Percentiles rank a stretch among this genome's conserved stretches.
These are phyloP conservation scores for Colletotrichum tabaci DNA, from an alignment of 2,329 filamentous ascomycete species.

Conservation along the genomic window DNA sequence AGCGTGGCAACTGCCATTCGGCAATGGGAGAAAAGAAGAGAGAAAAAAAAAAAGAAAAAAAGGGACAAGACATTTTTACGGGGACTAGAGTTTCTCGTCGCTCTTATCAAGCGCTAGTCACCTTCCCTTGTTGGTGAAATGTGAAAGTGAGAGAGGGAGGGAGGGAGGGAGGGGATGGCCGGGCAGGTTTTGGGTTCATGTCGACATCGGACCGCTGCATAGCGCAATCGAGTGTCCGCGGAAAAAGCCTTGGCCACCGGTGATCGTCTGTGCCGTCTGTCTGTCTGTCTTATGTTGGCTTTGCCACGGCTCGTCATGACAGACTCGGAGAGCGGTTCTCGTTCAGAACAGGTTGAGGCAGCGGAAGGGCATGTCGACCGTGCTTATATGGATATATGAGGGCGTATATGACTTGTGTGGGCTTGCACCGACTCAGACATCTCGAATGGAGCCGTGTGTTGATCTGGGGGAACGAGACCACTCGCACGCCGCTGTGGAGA, in stretches of 20 bases:
- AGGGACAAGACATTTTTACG: no score
- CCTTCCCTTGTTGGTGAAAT: constrained; percentile 5
- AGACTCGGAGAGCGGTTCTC: not conserved
- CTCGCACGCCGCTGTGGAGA: not conserved
- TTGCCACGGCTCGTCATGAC: no score
- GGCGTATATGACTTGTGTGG: not conserved
- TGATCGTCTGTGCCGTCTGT: not conserved
- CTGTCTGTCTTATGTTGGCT: no score
- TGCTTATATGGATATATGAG: not conserved
- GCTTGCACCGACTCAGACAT: not conserved
- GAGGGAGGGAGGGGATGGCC: not conserved
- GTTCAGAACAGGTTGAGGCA: not conserved
- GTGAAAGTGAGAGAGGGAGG: not conserved
- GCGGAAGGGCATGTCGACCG: not conserved
- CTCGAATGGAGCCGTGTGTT: not conserved
- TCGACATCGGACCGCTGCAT: constrained; percentile 34
- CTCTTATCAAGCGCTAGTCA: not conserved
- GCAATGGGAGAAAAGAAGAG: not conserved
- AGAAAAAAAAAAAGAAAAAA: not conserved
- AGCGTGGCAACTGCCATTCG: not conserved
- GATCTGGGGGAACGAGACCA: not conserved
- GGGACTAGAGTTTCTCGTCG: not conserved
- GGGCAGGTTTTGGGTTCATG: constrained; percentile 28
- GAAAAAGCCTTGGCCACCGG: not conserved
- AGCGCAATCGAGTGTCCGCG: constrained; percentile 29